Evolutionary conservation across 805 yeast species (phyloP).

Genomic region (Yamadazyma tumulicola): DNA sequence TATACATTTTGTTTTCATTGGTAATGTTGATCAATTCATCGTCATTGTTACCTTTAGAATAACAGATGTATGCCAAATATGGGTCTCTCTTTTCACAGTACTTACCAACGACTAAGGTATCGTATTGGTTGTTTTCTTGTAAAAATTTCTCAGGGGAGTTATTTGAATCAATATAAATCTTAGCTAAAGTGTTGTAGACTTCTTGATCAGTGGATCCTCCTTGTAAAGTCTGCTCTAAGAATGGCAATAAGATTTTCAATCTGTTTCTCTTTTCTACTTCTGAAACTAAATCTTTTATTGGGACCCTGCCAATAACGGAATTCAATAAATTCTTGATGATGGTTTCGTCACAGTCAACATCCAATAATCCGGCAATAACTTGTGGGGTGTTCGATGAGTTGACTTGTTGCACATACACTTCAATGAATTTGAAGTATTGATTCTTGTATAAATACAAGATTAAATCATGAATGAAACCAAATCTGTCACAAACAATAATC

Average conservation of each 20-base stretch:
- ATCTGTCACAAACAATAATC: constrained; percentile 94
- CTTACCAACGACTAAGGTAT: constrained; percentile 92
- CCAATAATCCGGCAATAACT: constrained; percentile 92
- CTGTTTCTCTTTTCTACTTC: constrained; percentile 98
- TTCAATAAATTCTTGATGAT: constrained; percentile 76
- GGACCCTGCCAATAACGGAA: constrained; percentile 92
- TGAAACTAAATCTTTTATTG: constrained; percentile 79
- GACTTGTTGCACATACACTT: constrained; percentile 96
- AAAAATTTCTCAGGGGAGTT: constrained; percentile 96
- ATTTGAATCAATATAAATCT: constrained; percentile 95
- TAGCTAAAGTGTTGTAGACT: constrained; percentile 91
- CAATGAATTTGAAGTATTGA: constrained; percentile 93
- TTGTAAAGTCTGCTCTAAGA: constrained; percentile 81
- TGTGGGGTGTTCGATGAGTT: constrained; percentile 95
- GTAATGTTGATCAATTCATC: constrained; percentile 87
- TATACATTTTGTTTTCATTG: constrained; percentile 96
- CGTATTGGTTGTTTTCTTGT: constrained; percentile 84
- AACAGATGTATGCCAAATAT: constrained; percentile 94
- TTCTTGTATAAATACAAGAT: constrained; percentile 91
- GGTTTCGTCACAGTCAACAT: constrained; percentile 94
- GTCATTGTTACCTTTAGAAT: constrained; percentile 92
- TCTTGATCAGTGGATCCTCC: constrained; percentile 88
- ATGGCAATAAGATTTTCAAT: constrained; percentile 86
- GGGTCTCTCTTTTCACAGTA: constrained; percentile 99
- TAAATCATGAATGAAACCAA: constrained; percentile 86